Evolutionary conservation across 116 monocot species (phyloP).

Genomic region (Papilionanthe hybrid): DNA sequence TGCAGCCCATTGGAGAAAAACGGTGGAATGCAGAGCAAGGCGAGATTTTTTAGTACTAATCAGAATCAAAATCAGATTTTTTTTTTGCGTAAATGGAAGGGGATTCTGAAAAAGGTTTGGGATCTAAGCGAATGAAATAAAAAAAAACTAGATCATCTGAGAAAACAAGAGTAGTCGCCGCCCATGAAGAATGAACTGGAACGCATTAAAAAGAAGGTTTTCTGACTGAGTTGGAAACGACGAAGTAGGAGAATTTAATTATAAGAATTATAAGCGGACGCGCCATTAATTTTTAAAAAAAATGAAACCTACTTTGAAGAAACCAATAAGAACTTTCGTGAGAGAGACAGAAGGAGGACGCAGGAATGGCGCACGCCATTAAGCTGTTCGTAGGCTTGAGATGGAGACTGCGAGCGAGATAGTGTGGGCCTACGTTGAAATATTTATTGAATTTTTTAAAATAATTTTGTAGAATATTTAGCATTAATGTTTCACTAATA

Average conservation of each 20-base stretch:
- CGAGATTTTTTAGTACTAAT: neutral
- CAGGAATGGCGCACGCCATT: neutral
- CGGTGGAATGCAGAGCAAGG: neutral
- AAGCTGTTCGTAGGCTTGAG: neutral
- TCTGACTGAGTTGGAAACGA: neutral
- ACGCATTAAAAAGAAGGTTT: neutral
- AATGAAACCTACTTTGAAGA: neutral
- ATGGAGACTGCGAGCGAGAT: neutral
- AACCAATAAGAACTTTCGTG: no score
- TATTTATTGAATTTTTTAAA: no score
- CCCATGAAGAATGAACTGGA: constrained; percentile 4
- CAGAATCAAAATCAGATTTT: neutral
- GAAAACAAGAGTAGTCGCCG: neutral
- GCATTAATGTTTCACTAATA: no score
- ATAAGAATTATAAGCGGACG: neutral
- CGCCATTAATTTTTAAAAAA: neutral
- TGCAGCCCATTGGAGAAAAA: constrained; percentile 16
- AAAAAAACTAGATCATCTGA: neutral
- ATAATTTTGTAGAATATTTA: no score
- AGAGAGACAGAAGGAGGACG: neutral
- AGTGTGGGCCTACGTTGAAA: neutral
- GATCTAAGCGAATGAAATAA: neutral
- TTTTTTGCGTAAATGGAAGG: neutral
- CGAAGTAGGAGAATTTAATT: neutral
- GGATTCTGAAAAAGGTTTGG: neutral